Evolutionary conservation across 495 filamentous ascomycete species (phyloP).

Genomic region (Xylaria castorea): DNA sequence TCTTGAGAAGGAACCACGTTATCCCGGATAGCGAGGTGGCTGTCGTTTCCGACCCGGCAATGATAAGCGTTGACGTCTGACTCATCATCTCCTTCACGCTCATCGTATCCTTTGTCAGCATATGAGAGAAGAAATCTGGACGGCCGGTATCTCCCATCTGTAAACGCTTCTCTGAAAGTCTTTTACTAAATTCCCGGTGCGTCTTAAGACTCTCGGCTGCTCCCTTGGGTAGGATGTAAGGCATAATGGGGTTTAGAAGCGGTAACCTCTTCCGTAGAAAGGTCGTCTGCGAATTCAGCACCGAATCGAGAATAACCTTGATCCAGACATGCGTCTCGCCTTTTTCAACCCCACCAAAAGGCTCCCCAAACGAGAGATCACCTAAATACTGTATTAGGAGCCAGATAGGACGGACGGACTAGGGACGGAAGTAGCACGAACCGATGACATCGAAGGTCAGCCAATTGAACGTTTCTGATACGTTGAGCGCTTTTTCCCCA

Average conservation of each 20-base stretch:
- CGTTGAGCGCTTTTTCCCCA: conserved; percentile 41
- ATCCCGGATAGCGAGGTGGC: conserved; percentile 56
- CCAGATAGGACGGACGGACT: neutral
- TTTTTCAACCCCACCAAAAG: conserved; percentile 44
- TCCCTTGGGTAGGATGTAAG: conserved; percentile 17
- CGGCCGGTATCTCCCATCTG: conserved; percentile 23
- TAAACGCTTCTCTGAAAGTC: conserved; percentile 13
- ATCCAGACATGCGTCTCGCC: conserved; percentile 18
- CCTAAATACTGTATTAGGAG: conserved; percentile 29
- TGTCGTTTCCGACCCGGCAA: conserved; percentile 62
- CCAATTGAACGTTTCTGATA: conserved; percentile 56
- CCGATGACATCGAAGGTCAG: conserved; percentile 62
- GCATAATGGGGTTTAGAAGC: neutral
- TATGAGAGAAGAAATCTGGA: conserved; percentile 27
- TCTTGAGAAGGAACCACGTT: conserved; percentile 50
- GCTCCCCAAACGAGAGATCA: conserved; percentile 61
- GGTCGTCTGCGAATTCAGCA: neutral
- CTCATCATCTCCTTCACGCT: conserved; percentile 23
- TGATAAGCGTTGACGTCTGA: conserved; percentile 37
- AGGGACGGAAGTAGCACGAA: neutral
- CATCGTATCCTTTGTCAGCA: conserved; percentile 26
- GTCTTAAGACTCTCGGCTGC: conserved; percentile 1
- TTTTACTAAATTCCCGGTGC: conserved; percentile 4
- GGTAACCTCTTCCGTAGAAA: neutral
- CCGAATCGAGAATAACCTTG: conserved; percentile 22